These are phyloP conservation scores for Chlorella vulgaris DNA, from an alignment of 139 green algal species.

Conservation along the genomic window DNA sequence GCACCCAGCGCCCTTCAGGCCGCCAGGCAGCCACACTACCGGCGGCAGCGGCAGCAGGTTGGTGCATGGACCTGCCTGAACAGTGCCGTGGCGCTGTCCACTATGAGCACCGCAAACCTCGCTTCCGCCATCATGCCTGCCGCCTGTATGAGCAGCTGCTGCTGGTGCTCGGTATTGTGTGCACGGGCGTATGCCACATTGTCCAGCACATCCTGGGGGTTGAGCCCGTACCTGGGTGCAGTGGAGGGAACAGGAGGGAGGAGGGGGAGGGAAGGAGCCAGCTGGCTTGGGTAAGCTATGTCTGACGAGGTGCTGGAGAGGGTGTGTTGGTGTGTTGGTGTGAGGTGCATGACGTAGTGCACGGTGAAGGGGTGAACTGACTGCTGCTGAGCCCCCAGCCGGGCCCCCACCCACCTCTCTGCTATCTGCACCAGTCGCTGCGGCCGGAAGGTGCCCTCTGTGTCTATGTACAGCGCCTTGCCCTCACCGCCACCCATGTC, in stretches of 20 bases:
- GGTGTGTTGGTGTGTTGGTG: too few relatives aligned
- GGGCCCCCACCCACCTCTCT: conserved; percentile 73
- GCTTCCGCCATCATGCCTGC: conserved; percentile 94
- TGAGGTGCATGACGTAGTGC: too few relatives aligned
- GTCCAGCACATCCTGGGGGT: conserved; percentile 92
- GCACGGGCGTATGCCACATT: conserved; percentile 98
- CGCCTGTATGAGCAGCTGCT: conserved; percentile 85
- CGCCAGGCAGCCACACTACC: too few relatives aligned
- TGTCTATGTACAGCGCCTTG: conserved; percentile 99
- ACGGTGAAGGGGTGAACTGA: too few relatives aligned
- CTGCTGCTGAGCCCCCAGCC: too few relatives aligned
- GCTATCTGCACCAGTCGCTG: conserved; percentile 90
- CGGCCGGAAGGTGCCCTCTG: conserved; percentile 94
- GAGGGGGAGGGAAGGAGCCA: neutral
- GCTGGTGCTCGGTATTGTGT: conserved; percentile 99
- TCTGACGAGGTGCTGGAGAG: too few relatives aligned
- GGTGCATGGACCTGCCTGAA: too few relatives aligned
- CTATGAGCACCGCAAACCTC: conserved; percentile 92
- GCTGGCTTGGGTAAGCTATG: too few relatives aligned
- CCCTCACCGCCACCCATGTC: conserved; percentile 95
- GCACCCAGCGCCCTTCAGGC: too few relatives aligned
- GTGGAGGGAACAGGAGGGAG: too few relatives aligned
- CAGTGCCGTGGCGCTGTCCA: conserved; percentile 95
- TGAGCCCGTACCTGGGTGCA: conserved; percentile 81
- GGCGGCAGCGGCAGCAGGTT: too few relatives aligned